Conservation (phyloP, 2,329 filamentous ascomycete genomes). For the Balansia obtecta region DNA sequence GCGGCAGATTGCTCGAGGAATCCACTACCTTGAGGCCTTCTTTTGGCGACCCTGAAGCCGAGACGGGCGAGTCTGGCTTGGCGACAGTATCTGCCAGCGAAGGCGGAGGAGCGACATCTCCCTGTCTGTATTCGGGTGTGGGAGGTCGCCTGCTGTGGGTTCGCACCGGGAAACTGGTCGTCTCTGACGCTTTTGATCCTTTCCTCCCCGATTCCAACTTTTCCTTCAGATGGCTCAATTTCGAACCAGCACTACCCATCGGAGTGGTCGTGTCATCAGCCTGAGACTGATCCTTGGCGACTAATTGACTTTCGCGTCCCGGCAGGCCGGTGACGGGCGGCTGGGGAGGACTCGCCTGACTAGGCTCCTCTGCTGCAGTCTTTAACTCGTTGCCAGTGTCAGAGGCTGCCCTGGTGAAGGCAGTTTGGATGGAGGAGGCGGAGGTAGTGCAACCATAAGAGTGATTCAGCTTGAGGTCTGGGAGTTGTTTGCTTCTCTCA, state of each 20-base stretch:
- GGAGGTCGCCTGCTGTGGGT: slow-evolving; percentile 26
- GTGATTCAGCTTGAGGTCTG: slow-evolving; percentile 33
- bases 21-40: slow-evolving; percentile 6
- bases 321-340: slow-evolving; percentile 14
- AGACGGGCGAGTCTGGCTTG: slow-evolving; percentile 32
- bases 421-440: slow-evolving; percentile 7
- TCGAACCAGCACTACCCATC: slow-evolving; percentile 23
- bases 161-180: slow-evolving; percentile 1
- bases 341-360: slow-evolving; percentile 4
- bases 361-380: not conserved
- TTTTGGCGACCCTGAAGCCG: slow-evolving; percentile 27
- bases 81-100: slow-evolving; percentile 23
- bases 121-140: slow-evolving; percentile 35
- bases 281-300: slow-evolving; percentile 9
- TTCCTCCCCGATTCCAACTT: slow-evolving; percentile 7
- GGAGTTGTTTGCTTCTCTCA: slow-evolving; percentile 32
- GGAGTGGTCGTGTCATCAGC: slow-evolving; percentile 6
- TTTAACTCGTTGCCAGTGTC: not conserved
- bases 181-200: slow-evolving; percentile 1
- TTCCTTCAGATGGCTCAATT: slow-evolving; percentile 18
- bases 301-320: slow-evolving; percentile 17
- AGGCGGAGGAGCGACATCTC: slow-evolving; percentile 24
- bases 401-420: slow-evolving; percentile 1
- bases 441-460: slow-evolving; percentile 39
- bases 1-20: not conserved